Percentiles rank a stretch among this genome's conserved stretches.
Conservation (phyloP, 2,329 filamentous ascomycete genomes). For the Tolypocladium album region DNA sequence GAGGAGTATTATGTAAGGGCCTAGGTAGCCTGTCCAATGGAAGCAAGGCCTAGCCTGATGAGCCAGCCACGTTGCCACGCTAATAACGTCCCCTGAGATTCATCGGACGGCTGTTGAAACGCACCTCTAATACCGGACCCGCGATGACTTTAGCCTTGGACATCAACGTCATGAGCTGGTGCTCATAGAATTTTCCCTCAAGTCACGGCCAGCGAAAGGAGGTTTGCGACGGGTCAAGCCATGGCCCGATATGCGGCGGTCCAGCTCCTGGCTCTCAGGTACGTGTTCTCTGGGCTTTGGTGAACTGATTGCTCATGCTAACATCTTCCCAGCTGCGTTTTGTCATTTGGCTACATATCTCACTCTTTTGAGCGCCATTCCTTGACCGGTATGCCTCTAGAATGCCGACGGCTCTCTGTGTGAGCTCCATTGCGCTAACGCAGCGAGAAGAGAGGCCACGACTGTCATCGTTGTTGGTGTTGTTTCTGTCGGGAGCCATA, state of each 20-base stretch:
- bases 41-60: neutral
- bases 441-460: slow-evolving; percentile 33
- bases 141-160: neutral
- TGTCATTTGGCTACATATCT: slow-evolving; percentile 37
- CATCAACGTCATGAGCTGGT: neutral
- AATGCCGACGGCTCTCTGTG: neutral
- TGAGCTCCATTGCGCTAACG: neutral
- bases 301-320: neutral
- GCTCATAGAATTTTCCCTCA: neutral
- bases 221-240: neutral
- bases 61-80: neutral
- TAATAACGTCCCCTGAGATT: neutral
- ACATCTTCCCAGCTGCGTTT: slow-evolving; percentile 24
- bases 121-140: neutral
- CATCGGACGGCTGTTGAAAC: neutral
- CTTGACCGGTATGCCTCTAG: slow-evolving; percentile 29
- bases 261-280: slow-evolving; percentile 6
- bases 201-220: neutral
- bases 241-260: slow-evolving; percentile 6
- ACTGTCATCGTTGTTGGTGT: slow-evolving; percentile 34
- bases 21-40: neutral
- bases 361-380: slow-evolving; percentile 35
- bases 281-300: neutral
- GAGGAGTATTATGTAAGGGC: neutral
- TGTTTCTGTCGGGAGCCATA: slow-evolving; percentile 31